Evolutionary conservation across 306 rosid genomes (phyloP).

Genomic region (Quercus ilex): DNA sequence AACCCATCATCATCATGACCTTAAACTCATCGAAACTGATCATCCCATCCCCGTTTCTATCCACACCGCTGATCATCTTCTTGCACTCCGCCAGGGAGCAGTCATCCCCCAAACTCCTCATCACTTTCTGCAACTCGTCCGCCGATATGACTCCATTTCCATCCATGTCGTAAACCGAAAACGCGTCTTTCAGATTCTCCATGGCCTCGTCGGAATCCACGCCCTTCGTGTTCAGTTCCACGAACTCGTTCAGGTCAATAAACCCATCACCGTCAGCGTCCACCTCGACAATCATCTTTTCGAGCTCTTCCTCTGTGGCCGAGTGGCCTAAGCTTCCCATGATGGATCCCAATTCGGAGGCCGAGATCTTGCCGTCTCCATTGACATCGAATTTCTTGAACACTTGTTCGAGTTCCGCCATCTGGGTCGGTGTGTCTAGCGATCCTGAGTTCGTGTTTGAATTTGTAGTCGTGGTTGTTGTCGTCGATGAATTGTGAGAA

Average conservation of each 20-base stretch:
- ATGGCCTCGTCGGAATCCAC: slow-evolving; percentile 70
- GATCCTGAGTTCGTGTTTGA: not conserved
- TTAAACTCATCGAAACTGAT: slow-evolving; percentile 83
- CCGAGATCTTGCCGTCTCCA: slow-evolving; percentile 89
- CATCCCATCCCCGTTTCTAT: slow-evolving; percentile 79
- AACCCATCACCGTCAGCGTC: slow-evolving; percentile 86
- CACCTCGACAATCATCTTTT: slow-evolving; percentile 63
- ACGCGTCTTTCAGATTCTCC: slow-evolving; percentile 76
- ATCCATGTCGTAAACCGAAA: slow-evolving; percentile 79
- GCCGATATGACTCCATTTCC: slow-evolving; percentile 84
- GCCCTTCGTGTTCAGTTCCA: slow-evolving; percentile 77
- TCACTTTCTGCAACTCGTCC: slow-evolving; percentile 72
- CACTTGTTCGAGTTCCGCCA: slow-evolving; percentile 70
- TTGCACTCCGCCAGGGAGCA: slow-evolving; percentile 78
- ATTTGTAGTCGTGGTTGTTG: not conserved
- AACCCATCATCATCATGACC: slow-evolving; percentile 88
- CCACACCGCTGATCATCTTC: slow-evolving; percentile 81
- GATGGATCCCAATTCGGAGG: slow-evolving; percentile 74
- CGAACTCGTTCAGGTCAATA: slow-evolving; percentile 71
- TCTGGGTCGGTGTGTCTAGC: slow-evolving; percentile 29
- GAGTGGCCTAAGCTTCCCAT: slow-evolving; percentile 63
- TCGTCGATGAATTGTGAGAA: not conserved
- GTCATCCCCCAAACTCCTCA: slow-evolving; percentile 75
- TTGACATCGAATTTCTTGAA: slow-evolving; percentile 83
- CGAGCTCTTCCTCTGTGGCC: slow-evolving; percentile 56